Evolutionary conservation across 2,329 filamentous ascomycete genomes (phyloP), one percentile per base, ranked within the genome.

Genomic region (Aspergillus fumigatiaffinis): DNA sequence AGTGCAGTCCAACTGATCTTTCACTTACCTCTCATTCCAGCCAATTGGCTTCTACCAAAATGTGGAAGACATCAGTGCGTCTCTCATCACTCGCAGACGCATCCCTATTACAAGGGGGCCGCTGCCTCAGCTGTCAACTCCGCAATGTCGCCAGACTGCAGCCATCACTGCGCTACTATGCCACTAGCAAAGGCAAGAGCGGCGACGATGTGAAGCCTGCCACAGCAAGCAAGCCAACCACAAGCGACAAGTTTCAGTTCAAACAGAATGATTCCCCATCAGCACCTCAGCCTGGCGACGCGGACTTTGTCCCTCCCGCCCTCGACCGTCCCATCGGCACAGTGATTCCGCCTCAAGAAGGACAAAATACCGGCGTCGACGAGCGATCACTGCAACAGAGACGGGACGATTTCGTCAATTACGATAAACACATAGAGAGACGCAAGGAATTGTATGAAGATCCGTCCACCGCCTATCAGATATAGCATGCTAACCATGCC

Each of bases 341-440:
- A 75, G 80, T 82, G 10, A 76, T 84, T 41, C 89, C 92, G 2
- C 94, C 94, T 0, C 77, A 81, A 57, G 77, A 84, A 12, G 91
- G 91, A 58, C 87, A 97, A 73, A 97, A 97, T 76, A 88, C 86
- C 1, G 92, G 92, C 53, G 73, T 89, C 60, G 90, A 95, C 67
- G 69, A 65, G 20, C 86, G 92, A 44, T 82, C 86, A 1, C 73
- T 89, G 60, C 79, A 80, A 60, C 81, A 96, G 75, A 84, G 86
- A 51, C 83, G 87, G 44, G 86, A 90, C 62, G 92, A 96, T 70
- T 91, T 96, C 70, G 86, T 90, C 62, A 81, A 94, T 75, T 92
- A 90, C 69, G 88, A 94, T 57, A 92, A 91, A 73, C 92, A 97
- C 71, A 76, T 97, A 7, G 81, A 84, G 62, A 84, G 87, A 63